Base-by-base conservation (phyloP, 164 flowering plant species). In the Umbellularia californica region DNA sequence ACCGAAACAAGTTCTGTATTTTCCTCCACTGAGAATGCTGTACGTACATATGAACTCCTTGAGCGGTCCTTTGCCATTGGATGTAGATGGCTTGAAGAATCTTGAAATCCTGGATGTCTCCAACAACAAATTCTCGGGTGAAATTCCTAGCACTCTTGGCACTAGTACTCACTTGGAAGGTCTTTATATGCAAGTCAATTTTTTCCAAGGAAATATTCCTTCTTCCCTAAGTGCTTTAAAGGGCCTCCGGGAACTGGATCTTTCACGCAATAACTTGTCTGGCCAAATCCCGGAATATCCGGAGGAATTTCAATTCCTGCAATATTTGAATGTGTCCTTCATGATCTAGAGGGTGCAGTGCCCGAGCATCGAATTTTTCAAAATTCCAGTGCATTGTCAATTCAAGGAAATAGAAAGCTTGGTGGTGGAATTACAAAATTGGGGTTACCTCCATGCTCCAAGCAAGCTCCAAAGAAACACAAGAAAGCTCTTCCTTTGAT, bases 291-390 rank as follows among this genome's bases (percentile, higher is more conserved):
- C 86, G 7, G 11, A 10, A n/a, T 76, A 55, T 63, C 68, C 81
- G n/a, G n/a, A n/a, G n/a, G n/a, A n/a, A n/a, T 47, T 81, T 11
- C 25, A 35, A 2, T 62, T 19, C 5, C 22, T 83, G 67, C 15
- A 66, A 23, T 27, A 47, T 7, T 35, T 83, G 77, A 83, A 83
- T 69, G 55, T 86, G 3, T 86, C 89, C 20, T 82, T 64, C 74
- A 84, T 64, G 33, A 77, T 33, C 47, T 87, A 11, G 83, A 83
- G n/a, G 87, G 86, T 9, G 79, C 79, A 50, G 83, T 85, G 28
- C 87, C 89, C 27, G 73, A 14, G 2, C 50, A 70, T 19, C 86
- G 89, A 7, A 58, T 10, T 87, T 85, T 85, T 51, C 19, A 19
- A 23, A 82, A 84, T 77, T 20, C 30, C 17, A 81, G 74, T 58